A percentile compares a stretch with the other conserved stretches of the same genome.
These are phyloP conservation scores for Berberis vulgaris DNA, from an alignment of 164 flowering plant genomes.

Conservation along the genomic window DNA sequence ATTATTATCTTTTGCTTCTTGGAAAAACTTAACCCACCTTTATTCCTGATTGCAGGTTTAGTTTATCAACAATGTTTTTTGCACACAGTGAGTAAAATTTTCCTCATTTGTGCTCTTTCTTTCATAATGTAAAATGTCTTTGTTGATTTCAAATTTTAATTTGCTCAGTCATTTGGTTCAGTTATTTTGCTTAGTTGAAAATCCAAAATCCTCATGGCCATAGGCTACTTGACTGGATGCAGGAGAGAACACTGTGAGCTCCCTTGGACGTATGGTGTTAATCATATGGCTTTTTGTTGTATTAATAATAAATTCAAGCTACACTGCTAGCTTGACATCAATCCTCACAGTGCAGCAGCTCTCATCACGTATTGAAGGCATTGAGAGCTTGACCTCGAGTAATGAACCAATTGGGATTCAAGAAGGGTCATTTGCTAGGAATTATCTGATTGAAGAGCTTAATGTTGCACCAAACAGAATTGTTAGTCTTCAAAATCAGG, in stretches of 20 bases:
- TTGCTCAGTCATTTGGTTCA: background rate
- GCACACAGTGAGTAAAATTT: constrained; percentile 61
- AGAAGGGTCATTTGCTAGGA: constrained; percentile 75
- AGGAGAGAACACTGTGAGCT: constrained; percentile 89
- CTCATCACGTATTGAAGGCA: constrained; percentile 63
- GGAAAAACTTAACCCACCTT: background rate
- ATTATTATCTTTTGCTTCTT: background rate
- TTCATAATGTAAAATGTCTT: no score
- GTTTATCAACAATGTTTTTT: constrained; percentile 94
- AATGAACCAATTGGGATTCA: constrained; percentile 68
- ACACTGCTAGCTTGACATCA: constrained; percentile 95
- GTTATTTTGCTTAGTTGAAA: background rate
- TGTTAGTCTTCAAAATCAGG: constrained; percentile 25
- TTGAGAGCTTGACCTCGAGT: constrained; percentile 61
- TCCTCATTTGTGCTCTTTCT: background rate
- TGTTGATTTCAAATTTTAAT: background rate
- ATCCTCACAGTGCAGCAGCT: constrained; percentile 89
- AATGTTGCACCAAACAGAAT: constrained; percentile 57
- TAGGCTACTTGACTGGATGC: constrained; percentile 13
- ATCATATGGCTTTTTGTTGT: constrained; percentile 90
- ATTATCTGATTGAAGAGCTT: constrained; percentile 63
- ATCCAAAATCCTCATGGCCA: background rate
- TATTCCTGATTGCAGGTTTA: constrained; percentile 61
- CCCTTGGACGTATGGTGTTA: constrained; percentile 72
- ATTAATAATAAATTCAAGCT: constrained; percentile 85